These are phyloP conservation scores for Solanum chacoense DNA, from an alignment of 305 asterid genomes.

Conservation along the genomic window DNA sequence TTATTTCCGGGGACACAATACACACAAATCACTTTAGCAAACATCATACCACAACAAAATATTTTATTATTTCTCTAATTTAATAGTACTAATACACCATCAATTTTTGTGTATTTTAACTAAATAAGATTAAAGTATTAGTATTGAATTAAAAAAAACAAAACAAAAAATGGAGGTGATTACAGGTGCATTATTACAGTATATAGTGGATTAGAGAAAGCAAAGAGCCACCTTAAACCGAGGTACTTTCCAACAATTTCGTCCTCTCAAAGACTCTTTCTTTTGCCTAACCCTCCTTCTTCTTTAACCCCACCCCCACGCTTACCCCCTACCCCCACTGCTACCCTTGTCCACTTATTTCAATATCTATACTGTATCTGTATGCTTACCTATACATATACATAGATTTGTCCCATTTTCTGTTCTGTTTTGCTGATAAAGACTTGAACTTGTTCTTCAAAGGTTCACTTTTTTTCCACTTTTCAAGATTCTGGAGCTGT, in stretches of 20 bases:
- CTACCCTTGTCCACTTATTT: background rate
- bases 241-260: background rate
- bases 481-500: background rate
- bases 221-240: slow-evolving; percentile 2
- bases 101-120: background rate
- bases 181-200: background rate
- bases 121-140: background rate
- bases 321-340: background rate
- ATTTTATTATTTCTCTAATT: background rate
- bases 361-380: background rate
- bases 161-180: background rate
- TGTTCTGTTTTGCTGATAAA: background rate
- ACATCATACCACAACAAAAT: background rate
- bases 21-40: background rate
- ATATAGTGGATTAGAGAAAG: background rate
- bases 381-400: background rate
- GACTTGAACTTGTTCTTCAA: background rate
- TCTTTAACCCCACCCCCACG: background rate
- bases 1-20: background rate
- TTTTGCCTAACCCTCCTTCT: background rate
- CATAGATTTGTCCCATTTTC: background rate
- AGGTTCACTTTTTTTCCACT: background rate
- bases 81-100: background rate
- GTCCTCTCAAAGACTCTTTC: background rate
- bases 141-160: background rate